phyloP scores from a whole-genome alignment of 352 stramenopile genomes.

The Phytophthora idaei region DNA sequence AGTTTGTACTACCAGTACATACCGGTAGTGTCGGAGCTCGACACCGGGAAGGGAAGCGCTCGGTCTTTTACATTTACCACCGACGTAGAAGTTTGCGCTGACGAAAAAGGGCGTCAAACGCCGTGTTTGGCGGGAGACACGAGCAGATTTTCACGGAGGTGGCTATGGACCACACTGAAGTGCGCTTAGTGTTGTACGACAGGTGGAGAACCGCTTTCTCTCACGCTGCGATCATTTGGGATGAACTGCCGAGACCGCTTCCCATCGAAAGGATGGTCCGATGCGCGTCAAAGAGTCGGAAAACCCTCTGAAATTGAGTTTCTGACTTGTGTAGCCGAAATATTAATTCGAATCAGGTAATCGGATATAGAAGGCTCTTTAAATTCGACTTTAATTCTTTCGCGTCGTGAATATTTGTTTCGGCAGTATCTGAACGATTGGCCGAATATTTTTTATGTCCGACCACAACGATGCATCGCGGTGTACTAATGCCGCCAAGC shows the following conservation, averaged over 20 bases:
- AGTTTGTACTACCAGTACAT: background rate
- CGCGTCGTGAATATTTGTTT: slow-evolving; percentile 16
- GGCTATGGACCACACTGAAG: slow-evolving; percentile 31
- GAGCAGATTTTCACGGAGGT: slow-evolving; percentile 7
- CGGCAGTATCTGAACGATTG: slow-evolving; percentile 10
- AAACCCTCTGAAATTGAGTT: slow-evolving; percentile 19
- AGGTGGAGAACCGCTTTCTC: no score
- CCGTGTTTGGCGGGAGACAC: background rate
- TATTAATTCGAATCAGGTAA: background rate
- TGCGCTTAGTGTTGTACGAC: slow-evolving; percentile 1
- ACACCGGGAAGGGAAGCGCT: background rate
- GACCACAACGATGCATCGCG: slow-evolving; percentile 4
- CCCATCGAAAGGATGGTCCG: slow-evolving; percentile 5
- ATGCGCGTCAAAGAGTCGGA: slow-evolving; percentile 27
- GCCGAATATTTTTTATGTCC: slow-evolving; percentile 26
- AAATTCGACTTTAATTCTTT: slow-evolving; percentile 8
- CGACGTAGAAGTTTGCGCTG: slow-evolving; percentile 25
- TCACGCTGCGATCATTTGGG: background rate
- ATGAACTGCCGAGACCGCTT: slow-evolving; percentile 1
- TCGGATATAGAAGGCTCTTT: background rate
- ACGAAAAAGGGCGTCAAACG: slow-evolving; percentile 21
- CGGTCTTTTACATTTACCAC: background rate
- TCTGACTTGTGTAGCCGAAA: background rate
- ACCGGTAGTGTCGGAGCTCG: background rate
- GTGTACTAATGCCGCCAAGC: slow-evolving; percentile 15